Evolutionary conservation across 2,329 filamentous ascomycete species (phyloP).

Genomic region (Cercospora berteroae): DNA sequence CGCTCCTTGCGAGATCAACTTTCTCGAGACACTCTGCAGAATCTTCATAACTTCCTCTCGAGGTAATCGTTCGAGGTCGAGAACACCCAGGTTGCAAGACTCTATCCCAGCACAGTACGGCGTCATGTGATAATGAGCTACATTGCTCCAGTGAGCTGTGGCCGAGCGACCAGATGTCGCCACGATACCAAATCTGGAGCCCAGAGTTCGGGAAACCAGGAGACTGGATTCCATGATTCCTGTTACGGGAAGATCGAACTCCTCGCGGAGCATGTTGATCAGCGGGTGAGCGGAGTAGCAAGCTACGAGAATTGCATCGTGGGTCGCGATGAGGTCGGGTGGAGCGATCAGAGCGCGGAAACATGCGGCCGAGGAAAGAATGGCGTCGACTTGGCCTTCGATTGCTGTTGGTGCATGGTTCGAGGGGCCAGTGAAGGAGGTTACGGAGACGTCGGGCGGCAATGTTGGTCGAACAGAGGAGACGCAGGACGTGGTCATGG

Average conservation of each 20-base stretch:
- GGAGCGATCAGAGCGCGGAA: slow-evolving; percentile 48
- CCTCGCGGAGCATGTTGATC: slow-evolving; percentile 49
- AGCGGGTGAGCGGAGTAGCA: slow-evolving; percentile 52
- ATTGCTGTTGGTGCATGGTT: slow-evolving; percentile 51
- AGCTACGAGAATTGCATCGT: slow-evolving; percentile 51
- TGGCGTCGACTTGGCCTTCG: slow-evolving; percentile 51
- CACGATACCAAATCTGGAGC: slow-evolving; percentile 48
- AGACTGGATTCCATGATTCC: slow-evolving; percentile 54
- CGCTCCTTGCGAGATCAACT: slow-evolving; percentile 44
- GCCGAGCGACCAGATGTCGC: slow-evolving; percentile 43
- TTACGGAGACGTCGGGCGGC: slow-evolving; percentile 49
- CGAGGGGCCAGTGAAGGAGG: slow-evolving; percentile 52
- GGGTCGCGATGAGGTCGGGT: slow-evolving; percentile 32
- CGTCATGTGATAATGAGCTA: slow-evolving; percentile 44
- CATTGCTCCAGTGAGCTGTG: slow-evolving; percentile 43
- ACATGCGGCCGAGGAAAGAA: slow-evolving; percentile 51
- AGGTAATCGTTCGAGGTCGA: slow-evolving; percentile 46
- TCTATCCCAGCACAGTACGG: slow-evolving; percentile 46
- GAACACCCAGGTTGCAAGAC: slow-evolving; percentile 44
- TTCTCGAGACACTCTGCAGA: slow-evolving; percentile 42
- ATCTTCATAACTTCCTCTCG: slow-evolving; percentile 41
- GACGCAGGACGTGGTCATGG: slow-evolving; percentile 51
- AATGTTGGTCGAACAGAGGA: slow-evolving; percentile 45
- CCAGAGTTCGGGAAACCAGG: slow-evolving; percentile 52
- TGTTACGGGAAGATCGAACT: slow-evolving; percentile 46